Evolutionary conservation across 345 rosid genomes (phyloP).

Genomic region (Eucalyptus caleyi): DNA sequence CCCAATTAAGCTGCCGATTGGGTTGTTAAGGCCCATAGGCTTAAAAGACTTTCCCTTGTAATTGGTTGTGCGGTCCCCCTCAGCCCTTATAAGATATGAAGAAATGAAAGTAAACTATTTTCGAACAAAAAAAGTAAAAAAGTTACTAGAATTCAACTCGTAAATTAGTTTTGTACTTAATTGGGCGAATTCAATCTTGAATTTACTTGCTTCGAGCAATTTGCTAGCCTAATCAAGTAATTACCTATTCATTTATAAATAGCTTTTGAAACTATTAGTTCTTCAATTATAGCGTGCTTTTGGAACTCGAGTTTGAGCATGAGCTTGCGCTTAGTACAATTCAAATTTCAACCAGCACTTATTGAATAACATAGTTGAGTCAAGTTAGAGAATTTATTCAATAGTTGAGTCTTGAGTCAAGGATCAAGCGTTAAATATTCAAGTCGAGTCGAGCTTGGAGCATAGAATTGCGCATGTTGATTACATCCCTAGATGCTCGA

Average conservation of each 20-base stretch:
- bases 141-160: no score
- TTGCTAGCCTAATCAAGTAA: background rate
- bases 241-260: background rate
- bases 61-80: no score
- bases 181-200: background rate
- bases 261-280: background rate
- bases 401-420: background rate
- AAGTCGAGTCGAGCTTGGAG: background rate
- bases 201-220: no score
- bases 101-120: no score
- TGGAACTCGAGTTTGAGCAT: no score
- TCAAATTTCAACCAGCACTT: background rate
- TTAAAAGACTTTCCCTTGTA: no score
- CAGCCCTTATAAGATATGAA: no score
- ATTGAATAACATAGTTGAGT: background rate
- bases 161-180: background rate
- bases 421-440: background rate
- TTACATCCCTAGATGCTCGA: background rate
- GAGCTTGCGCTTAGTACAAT: background rate
- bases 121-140: no score
- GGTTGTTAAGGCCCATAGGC: no score
- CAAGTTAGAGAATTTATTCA: background rate
- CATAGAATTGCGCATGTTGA: accelerated
- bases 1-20: no score
- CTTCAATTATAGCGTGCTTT: background rate